phyloP scores from a whole-genome alignment of 2,329 filamentous ascomycete species.

The Penicillium psychrosexuale region DNA sequence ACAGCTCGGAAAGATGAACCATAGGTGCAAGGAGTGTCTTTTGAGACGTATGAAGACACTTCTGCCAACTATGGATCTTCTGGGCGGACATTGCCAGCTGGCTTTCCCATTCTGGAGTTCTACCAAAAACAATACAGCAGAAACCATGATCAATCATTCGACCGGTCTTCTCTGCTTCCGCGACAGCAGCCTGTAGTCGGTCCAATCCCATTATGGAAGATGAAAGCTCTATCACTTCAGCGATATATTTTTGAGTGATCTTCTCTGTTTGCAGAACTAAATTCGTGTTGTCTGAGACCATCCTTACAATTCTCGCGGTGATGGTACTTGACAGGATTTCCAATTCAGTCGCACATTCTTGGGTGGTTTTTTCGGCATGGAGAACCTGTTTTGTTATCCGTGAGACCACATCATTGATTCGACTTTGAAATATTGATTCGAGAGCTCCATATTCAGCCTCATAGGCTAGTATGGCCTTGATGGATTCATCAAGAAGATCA shows the following conservation, averaged over 20 bases:
- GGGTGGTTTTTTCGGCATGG: not conserved
- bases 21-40: not conserved
- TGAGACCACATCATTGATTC: not conserved
- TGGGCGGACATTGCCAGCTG: not conserved
- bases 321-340: not conserved
- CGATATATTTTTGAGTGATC: not conserved
- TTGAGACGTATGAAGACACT: not conserved
- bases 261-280: not conserved
- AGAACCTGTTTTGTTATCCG: not conserved
- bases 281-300: not conserved
- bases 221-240: not conserved
- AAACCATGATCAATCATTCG: slow-evolving; percentile 3
- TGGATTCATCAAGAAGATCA: not conserved
- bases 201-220: not conserved
- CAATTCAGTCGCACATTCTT: not conserved
- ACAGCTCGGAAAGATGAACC: not conserved
- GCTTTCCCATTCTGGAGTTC: not conserved
- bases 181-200: not conserved
- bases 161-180: not conserved
- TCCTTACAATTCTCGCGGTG: not conserved
- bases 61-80: not conserved
- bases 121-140: not conserved
- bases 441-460: not conserved
- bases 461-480: not conserved
- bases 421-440: not conserved